Conservation (phyloP, 306 rosid genomes). For the Canavalia gladiata region DNA sequence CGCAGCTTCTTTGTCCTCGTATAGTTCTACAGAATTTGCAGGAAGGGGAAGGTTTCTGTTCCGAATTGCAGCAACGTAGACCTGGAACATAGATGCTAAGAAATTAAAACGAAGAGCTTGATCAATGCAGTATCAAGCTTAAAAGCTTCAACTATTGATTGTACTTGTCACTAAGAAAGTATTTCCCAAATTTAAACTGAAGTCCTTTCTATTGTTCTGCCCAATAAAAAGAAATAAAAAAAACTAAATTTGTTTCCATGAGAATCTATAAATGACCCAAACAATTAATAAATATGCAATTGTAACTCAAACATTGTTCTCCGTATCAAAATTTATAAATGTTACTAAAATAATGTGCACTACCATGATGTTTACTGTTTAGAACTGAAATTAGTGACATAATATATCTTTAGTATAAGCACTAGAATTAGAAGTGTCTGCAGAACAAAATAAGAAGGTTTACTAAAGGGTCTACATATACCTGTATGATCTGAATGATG, state of each 20-base stretch:
- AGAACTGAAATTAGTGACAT: no score
- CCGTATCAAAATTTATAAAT: background rate
- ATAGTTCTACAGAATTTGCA: conserved; percentile 60
- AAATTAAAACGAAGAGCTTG: conserved; percentile 1
- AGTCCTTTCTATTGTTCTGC: background rate
- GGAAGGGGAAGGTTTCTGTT: conserved; percentile 82
- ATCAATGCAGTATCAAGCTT: background rate
- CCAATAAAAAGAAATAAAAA: background rate
- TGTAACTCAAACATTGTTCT: background rate
- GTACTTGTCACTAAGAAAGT: background rate
- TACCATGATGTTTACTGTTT: no score
- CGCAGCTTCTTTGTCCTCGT: conserved; percentile 82
- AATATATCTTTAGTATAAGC: no score
- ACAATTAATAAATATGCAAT: background rate
- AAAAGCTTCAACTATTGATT: background rate
- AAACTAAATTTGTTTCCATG: background rate
- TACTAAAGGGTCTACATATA: conserved; percentile 3
- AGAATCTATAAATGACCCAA: background rate
- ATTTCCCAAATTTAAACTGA: background rate
- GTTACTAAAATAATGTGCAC: background rate
- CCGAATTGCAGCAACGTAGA: conserved; percentile 79
- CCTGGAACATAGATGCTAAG: conserved; percentile 55
- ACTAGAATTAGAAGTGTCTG: no score
- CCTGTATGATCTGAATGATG: conserved; percentile 71
- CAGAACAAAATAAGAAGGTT: no score